phyloP scores from a whole-genome alignment of 2,329 filamentous ascomycete genomes.

The Cucurbitaria berberidis region DNA sequence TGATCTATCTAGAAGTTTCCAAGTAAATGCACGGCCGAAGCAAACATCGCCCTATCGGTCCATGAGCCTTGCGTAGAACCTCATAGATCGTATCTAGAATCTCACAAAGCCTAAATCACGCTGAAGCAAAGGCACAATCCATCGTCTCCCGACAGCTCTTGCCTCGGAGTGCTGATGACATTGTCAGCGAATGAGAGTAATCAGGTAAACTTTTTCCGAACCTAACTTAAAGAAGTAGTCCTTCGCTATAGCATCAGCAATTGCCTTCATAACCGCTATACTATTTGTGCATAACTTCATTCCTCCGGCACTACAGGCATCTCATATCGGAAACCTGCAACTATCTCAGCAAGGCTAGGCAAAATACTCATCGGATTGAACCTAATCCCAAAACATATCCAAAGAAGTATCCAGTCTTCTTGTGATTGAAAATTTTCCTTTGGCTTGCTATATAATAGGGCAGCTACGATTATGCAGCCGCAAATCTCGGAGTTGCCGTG shows the following conservation, averaged over 20 bases:
- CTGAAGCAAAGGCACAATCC: conserved; percentile 1
- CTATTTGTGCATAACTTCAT: not conserved
- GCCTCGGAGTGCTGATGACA: not conserved
- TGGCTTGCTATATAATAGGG: no score
- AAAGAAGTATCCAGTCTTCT: no score
- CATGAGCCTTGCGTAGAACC: not conserved
- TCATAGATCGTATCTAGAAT: not conserved
- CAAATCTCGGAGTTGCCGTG: conserved; percentile 4
- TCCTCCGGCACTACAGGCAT: no score
- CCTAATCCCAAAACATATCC: not conserved
- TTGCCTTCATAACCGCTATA: not conserved
- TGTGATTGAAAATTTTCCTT: no score
- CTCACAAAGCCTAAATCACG: not conserved
- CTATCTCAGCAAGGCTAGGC: not conserved
- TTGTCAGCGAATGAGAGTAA: not conserved
- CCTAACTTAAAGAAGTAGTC: not conserved
- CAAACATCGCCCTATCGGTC: not conserved
- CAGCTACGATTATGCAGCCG: not conserved
- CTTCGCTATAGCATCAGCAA: not conserved
- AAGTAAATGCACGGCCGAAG: not conserved
- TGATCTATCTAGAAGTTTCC: no score
- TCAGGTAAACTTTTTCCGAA: not conserved
- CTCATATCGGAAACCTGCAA: not conserved
- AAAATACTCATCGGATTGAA: not conserved
- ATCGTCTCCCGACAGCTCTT: not conserved